Evolutionary conservation across 208 protist species (phyloP), one percentile per base, ranked within the genome.

Genomic region (Angomonas ambiguus): DNA sequence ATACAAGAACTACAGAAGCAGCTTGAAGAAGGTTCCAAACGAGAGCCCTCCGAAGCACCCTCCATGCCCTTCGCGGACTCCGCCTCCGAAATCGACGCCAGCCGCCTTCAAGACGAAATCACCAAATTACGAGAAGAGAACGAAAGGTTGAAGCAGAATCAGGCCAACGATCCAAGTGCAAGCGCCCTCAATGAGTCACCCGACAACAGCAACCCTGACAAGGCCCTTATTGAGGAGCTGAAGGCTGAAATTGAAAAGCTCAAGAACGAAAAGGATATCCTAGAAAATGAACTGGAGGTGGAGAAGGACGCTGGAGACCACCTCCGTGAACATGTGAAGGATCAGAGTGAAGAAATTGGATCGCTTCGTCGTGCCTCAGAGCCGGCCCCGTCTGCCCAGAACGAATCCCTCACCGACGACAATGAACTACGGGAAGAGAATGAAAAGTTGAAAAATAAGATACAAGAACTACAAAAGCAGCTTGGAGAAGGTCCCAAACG

Each of bases 61-160:
- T 27, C 55, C 13, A 24, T 2, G 28, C 49, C 24, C n/a, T 24
- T 28, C 10, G 25, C 45, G 13, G 63, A 38, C 3, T 22, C 41
- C 48, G 1, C 18, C 53, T 34, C 51, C 18, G 53, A 61, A 32
- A 55, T 51, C 33, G 65, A 45, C 28, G 55, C 58, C 35, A 6
- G 30, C 38, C 20, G 24, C 25, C 16, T 72, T n/a, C 61, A 81
- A 60, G 62, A 72, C 11, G 59, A 63, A 20, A 69, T 64, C n/a
- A 71, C 53, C 28, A 59, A 70, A 25, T 60, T 81, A 45, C 67
- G 70, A 32, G 35, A 51, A 6, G 65, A 59, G 30, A 81, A 81
- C 27, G 69, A 58, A 11, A 28, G 49, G 6, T 65, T 77, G 24
- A 20, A 38, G 16, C 41, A 49, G 32, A n/a, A 61, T 1, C 13